Base-by-base conservation (phyloP, 1,284 basidiomycete genomes). In the Takashimella tepidaria region DNA sequence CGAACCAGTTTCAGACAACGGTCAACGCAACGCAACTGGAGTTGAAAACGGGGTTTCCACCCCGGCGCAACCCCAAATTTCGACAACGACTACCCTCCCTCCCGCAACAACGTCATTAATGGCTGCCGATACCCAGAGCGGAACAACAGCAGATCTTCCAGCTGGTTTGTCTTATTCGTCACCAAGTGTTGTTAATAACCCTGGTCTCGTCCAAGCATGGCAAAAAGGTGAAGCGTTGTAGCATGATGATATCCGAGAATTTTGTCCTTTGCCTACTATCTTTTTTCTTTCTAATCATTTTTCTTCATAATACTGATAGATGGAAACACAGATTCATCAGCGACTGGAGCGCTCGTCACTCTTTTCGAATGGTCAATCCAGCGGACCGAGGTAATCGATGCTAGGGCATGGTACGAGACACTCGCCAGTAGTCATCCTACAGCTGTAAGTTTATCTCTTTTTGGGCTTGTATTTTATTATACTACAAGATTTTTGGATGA, bases 341-440 rank as follows among this genome's bases (percentile, higher is more conserved):
- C 69, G 19, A 25, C 64, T 3, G 40, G 59, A 19, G 45, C 63
- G 5, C 4, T 67, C 0, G 61, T 77, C 10, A 71, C 75, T n/a
- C 68, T 78, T 16, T 76, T 79, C 63, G 72, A 76, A 53, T 73
- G 69, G 61, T 66, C 69, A 2, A 63, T 76, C n/a, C 60, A 67
- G 24, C 74, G 73, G 45, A 66, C 67, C 13, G 76, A 76, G 51
- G 63, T 75, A 10, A 53, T 40, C 12, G 74, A 75, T 53, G 75
- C 73, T 0, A 56, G 75, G 49, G 68, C 64, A 0, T 77, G 74
- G 74, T 75, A 72, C 53, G 57, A 63, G 6, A 63, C 55, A 1
- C 59, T 76, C 19, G 59, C 69, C 3, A 58, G 61, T 6, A 63
- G 69, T 10, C 71, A 70, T 49, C 74, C 74, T 0, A 75, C 74